phyloP scores from a whole-genome alignment of 2,329 filamentous ascomycete species.

The Sordariomycetes sp. region DNA sequence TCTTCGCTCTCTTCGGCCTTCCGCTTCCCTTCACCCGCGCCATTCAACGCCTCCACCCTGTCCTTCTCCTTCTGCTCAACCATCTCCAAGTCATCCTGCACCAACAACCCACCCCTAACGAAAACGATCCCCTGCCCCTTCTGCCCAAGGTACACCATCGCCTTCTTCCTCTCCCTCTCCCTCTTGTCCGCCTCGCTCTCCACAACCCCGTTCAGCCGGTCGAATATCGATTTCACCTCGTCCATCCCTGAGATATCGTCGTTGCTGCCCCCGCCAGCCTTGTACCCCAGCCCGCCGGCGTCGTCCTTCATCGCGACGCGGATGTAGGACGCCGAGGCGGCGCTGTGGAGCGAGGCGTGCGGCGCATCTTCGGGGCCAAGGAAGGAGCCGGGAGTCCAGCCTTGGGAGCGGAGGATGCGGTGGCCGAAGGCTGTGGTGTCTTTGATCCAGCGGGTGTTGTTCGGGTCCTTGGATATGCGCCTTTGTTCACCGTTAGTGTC shows the following conservation, averaged over 20 bases:
- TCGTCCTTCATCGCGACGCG: conserved; percentile 80
- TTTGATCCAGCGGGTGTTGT: conserved; percentile 87
- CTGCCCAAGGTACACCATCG: conserved; percentile 58
- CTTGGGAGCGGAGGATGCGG: conserved; percentile 74
- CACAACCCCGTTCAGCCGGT: conserved; percentile 77
- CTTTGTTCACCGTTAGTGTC: not conserved
- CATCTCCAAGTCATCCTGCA: conserved; percentile 1
- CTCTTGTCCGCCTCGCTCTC: conserved; percentile 61
- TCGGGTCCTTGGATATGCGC: conserved; percentile 70
- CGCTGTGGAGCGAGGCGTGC: conserved; percentile 64
- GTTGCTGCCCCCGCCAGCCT: conserved; percentile 41
- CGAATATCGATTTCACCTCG: conserved; percentile 74
- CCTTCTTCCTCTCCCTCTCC: conserved; percentile 53
- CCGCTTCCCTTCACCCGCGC: conserved; percentile 7
- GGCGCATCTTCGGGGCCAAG: conserved; percentile 66
- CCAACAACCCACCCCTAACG: conserved; percentile 65
- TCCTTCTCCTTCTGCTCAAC: conserved; percentile 28
- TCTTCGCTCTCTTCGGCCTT: conserved; percentile 7
- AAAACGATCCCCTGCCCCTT: conserved; percentile 77
- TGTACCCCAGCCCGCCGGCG: conserved; percentile 78
- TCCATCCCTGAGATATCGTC: conserved; percentile 76
- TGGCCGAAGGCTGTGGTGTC: conserved; percentile 78
- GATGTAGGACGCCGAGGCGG: conserved; percentile 75
- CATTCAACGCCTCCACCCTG: conserved; percentile 26
- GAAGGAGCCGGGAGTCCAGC: conserved; percentile 77